These are phyloP conservation scores for Ophiostoma sp. DNA, from an alignment of 2,329 filamentous ascomycete species.

Conservation along the genomic window DNA sequence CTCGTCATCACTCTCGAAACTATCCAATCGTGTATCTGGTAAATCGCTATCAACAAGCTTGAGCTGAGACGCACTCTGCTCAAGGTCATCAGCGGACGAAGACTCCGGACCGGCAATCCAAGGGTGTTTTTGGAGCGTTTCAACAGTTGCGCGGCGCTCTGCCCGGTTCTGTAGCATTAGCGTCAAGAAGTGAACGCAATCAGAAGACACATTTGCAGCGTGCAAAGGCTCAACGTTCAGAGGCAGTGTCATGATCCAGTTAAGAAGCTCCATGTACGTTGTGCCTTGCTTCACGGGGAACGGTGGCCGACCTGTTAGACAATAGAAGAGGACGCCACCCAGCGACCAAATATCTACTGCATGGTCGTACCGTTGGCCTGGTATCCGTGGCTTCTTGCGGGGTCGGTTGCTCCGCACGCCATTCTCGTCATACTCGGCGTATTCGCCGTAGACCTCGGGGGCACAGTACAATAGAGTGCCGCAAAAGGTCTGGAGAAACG, in stretches of 20 bases:
- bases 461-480: slow-evolving; percentile 94
- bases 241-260: slow-evolving; percentile 75
- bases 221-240: slow-evolving; percentile 62
- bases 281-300: slow-evolving; percentile 73
- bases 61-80: slow-evolving; percentile 56
- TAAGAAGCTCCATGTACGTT: slow-evolving; percentile 71
- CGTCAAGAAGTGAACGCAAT: slow-evolving; percentile 67
- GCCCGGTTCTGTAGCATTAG: slow-evolving; percentile 81
- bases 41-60: slow-evolving; percentile 42
- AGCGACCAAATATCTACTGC: slow-evolving; percentile 96
- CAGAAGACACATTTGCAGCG: slow-evolving; percentile 52
- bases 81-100: slow-evolving; percentile 55
- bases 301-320: slow-evolving; percentile 72
- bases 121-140: slow-evolving; percentile 61
- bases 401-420: slow-evolving; percentile 49
- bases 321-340: slow-evolving; percentile 83
- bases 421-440: slow-evolving; percentile 61
- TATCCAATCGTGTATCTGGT: slow-evolving; percentile 16
- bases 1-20: slow-evolving; percentile 30
- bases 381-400: slow-evolving; percentile 51
- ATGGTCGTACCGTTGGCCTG: slow-evolving; percentile 71
- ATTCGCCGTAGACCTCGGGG: slow-evolving; percentile 86
- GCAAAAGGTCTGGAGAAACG: slow-evolving; percentile 92
- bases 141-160: slow-evolving; percentile 66
- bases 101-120: slow-evolving; percentile 56